phyloP scores from a whole-genome alignment of 768 basidiomycete genomes.

The Lactarius vividus region DNA sequence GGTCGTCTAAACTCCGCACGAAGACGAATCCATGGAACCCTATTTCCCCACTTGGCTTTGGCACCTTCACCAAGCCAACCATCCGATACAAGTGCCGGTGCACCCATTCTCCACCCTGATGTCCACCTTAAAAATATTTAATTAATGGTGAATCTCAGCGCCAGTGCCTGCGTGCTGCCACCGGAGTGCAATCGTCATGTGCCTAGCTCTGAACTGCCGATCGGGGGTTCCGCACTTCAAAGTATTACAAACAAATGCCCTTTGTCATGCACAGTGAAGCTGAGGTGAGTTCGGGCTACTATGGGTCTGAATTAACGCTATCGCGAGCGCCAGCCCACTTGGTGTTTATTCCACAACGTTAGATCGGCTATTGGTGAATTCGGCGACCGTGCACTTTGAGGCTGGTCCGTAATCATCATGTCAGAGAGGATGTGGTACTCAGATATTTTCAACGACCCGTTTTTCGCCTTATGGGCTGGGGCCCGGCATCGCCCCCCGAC shows the following conservation, averaged over 20 bases:
- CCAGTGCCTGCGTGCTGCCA: not conserved
- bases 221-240: not conserved
- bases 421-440: not conserved
- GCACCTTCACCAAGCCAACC: not conserved
- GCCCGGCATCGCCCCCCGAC: not conserved
- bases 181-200: not conserved
- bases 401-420: not conserved
- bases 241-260: not conserved
- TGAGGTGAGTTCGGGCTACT: not conserved
- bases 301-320: not conserved
- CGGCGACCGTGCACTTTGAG: not conserved
- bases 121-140: not conserved
- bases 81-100: not conserved
- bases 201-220: not conserved
- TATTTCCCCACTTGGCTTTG: not conserved
- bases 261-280: not conserved
- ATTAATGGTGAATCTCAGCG: not conserved
- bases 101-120: not conserved
- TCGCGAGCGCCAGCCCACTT: not conserved
- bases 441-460: not conserved
- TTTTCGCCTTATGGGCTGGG: not conserved
- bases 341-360: not conserved
- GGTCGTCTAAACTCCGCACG: not conserved
- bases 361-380: not conserved
- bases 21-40: not conserved